These are phyloP conservation scores for Catunica adiposa DNA, from an alignment of 2,329 filamentous ascomycete species.

Conservation along the genomic window DNA sequence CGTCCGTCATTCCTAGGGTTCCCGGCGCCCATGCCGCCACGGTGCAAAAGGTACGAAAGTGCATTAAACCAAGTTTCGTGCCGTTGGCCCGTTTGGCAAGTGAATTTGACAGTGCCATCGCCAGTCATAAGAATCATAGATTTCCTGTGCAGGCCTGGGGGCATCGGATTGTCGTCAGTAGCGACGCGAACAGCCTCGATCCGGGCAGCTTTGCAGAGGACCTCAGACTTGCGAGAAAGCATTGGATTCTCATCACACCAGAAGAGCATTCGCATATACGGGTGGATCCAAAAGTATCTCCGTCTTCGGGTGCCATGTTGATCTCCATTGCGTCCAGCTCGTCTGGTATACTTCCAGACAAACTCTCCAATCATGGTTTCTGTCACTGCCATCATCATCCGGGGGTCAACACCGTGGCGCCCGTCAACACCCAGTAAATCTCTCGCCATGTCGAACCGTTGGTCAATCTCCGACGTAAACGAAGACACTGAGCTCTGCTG, in stretches of 20 bases:
- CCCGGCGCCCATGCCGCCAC: slow-evolving; percentile 46
- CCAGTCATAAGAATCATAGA: slow-evolving; percentile 82
- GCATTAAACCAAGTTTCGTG: slow-evolving; percentile 99
- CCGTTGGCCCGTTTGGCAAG: slow-evolving; percentile 78
- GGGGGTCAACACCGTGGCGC: slow-evolving; percentile 52
- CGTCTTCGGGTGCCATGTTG: slow-evolving; percentile 81
- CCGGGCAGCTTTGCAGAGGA: slow-evolving; percentile 71
- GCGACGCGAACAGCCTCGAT: slow-evolving; percentile 89
- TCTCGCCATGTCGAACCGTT: slow-evolving; percentile 62
- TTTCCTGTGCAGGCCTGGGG: slow-evolving; percentile 86
- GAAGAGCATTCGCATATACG: slow-evolving; percentile 89
- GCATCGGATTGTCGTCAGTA: slow-evolving; percentile 85
- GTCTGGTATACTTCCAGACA: slow-evolving; percentile 97
- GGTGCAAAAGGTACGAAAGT: slow-evolving; percentile 75
- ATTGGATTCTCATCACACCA: slow-evolving; percentile 89
- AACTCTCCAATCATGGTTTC: slow-evolving; percentile 99
- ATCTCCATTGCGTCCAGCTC: slow-evolving; percentile 62
- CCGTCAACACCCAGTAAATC: slow-evolving; percentile 41
- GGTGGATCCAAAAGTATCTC: slow-evolving; percentile 98
- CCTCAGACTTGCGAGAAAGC: slow-evolving; percentile 56
- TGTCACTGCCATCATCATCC: slow-evolving; percentile 98
- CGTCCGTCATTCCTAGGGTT: background rate
- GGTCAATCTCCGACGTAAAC: slow-evolving; percentile 85
- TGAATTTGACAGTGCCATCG: slow-evolving; percentile 81
- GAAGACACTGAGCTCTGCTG: slow-evolving; percentile 70